Base-by-base conservation (phyloP, 1,284 basidiomycete genomes). In the Pyrrhoderma lamaoense region DNA sequence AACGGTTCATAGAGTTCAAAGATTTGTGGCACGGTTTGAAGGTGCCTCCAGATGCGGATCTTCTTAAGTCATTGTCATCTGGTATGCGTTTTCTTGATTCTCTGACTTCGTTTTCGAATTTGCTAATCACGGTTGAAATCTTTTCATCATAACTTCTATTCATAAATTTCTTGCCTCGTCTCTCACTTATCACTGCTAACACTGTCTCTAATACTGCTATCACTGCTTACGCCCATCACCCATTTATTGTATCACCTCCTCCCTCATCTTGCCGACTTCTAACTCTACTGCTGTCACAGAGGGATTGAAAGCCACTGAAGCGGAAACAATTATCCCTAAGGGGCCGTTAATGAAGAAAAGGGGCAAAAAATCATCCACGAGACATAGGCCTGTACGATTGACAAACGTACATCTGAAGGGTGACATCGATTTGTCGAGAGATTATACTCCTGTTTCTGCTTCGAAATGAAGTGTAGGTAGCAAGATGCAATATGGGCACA, bases 341-440 rank as follows among this genome's bases (percentile, higher is more conserved):
- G 74, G 70, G 1, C 71, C 75, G 0, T 65, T 68, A 8, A 67
- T 61, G n/a, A 88, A 85, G 70, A 91, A 86, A 73, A 91, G 89
- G 65, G 86, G 85, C 47, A 89, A 87, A 65, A 82, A 85, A 54
- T 75, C 79, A n/a, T 83, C 77, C 22, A 75, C 79, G 37, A 72
- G 82, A n/a, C 81, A 88, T 60, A 75, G 89, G 44, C 82, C 82
- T 61, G 79, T 82, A 57, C 82, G 88, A 60, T 79, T 94, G 57
- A 93, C 90, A 45, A 95, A 94, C 61, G 85, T 85, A 1, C 93
- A 93, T 72, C 66, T 93, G 62, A 85, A 82, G 62, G 83, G 78
- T 36, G 81, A 84, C 58, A 85, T 94, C 69, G 91, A 94, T 67
- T 67, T 94, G 46, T 85, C 85, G 48, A 55, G 18, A 34, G 53